phyloP scores from a whole-genome alignment of 345 rosid species.

The Crucihimalaya himalaica region DNA sequence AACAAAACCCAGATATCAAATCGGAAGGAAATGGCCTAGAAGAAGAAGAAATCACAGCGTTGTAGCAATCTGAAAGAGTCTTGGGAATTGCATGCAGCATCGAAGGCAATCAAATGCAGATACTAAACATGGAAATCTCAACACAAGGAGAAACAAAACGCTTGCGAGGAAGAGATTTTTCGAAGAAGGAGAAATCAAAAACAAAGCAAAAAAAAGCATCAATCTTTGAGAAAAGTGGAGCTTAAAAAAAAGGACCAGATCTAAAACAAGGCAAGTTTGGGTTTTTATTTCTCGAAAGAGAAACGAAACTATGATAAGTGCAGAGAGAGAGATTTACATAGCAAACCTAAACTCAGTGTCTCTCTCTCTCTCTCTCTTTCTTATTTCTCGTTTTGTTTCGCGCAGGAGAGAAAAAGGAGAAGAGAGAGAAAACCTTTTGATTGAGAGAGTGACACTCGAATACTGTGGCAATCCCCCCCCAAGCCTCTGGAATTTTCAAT shows the following conservation, averaged over 20 bases:
- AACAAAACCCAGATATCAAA: slow-evolving; percentile 22
- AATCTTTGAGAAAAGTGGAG: slow-evolving; percentile 11
- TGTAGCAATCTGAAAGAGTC: slow-evolving; percentile 25
- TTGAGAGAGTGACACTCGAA: slow-evolving; percentile 37
- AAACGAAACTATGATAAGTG: slow-evolving; percentile 22
- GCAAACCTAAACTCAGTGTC: slow-evolving; percentile 31
- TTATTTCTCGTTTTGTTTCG: slow-evolving; percentile 26
- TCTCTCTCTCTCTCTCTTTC: slow-evolving; percentile 7
- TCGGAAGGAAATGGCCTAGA: slow-evolving; percentile 26
- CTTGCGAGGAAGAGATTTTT: not conserved
- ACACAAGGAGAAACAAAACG: not conserved
- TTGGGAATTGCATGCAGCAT: slow-evolving; percentile 43
- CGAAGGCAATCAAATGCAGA: slow-evolving; percentile 27
- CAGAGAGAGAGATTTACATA: slow-evolving; percentile 33
- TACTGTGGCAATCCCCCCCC: slow-evolving; percentile 16
- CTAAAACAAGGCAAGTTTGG: slow-evolving; percentile 20
- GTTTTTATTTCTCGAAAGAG: slow-evolving; percentile 15
- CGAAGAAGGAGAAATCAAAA: not conserved
- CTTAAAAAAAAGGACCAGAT: slow-evolving; percentile 26
- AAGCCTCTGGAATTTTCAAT: slow-evolving; percentile 18
- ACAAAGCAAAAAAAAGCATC: not conserved
- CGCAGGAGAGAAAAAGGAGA: slow-evolving; percentile 27
- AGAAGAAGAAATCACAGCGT: slow-evolving; percentile 8
- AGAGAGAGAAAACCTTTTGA: slow-evolving; percentile 44
- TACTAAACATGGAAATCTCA: slow-evolving; percentile 19